Evolutionary conservation across 371 early-diverging fungal species (phyloP), one percentile per base, ranked within the genome.

Genomic region (Mortierella sp.): DNA sequence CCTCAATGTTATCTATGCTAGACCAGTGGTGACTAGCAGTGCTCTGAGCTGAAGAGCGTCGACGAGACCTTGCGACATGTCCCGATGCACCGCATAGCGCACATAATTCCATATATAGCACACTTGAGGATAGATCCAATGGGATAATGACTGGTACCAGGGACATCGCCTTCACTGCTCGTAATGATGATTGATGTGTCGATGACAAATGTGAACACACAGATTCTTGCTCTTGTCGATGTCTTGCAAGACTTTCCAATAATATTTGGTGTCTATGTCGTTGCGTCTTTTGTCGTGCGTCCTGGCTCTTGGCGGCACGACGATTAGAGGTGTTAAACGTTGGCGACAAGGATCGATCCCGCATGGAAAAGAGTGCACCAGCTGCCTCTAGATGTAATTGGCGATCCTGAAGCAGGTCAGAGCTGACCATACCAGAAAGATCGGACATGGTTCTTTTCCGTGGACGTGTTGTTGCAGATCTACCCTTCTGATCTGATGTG

Each of bases 341-440:
- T 3, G 66, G 49, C 3, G 72, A 68, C 19, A 55, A 40, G 6
- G 59, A 58, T 8, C 34, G 54, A 56, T 75, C 81, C 47, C 75
- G 75, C 81, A 80, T 80, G 7, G 81, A 57, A 32, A 80, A 80
- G 19, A 80, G 62, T 2, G 71, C 68, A 0, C 75, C 81, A 0
- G 81, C 81, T 5, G 81, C 81, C 49, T 80, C 81, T 26, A 75
- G 51, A 51, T 71, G 75, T n/a, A 71, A 43, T 28, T 68, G 75
- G 26, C 66, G 71, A 37, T 70, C 62, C 28, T 55, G 56, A 13
- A 64, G 22, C 15, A 68, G 40, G 4, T 68, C 66, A 2, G 73
- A 68, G 19, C 54, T 62, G 22, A 73, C 72, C 72, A 72, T 77
- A 4, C 79, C 79, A 37, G 79, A 78, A 8, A 78, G 34, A 63